Evolutionary conservation across 352 stramenopile species (phyloP).

Genomic region (Elongisporangium anandrum): DNA sequence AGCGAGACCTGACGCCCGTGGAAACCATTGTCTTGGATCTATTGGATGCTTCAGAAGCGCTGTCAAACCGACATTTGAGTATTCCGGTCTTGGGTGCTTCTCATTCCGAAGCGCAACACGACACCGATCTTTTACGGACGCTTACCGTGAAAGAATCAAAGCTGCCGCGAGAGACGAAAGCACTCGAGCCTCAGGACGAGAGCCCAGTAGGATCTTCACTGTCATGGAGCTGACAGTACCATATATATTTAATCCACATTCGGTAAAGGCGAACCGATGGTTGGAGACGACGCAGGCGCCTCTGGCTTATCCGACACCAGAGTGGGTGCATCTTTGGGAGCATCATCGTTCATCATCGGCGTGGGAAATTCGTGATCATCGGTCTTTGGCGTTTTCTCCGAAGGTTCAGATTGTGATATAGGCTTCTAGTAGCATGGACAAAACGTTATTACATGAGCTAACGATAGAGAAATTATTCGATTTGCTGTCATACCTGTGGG

Average conservation of each 20-base stretch:
- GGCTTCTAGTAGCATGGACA: neutral
- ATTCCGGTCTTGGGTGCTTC: neutral
- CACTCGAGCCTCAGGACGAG: neutral
- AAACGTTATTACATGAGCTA: neutral
- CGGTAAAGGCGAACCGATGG: neutral
- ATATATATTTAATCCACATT: neutral
- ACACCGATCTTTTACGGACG: too few species aligned
- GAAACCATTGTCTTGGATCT: constrained; percentile 34
- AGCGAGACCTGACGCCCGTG: constrained; percentile 35
- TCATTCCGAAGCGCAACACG: neutral
- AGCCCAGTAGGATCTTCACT: neutral
- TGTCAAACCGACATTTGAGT: too few species aligned
- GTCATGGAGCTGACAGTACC: neutral
- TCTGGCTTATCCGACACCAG: neutral
- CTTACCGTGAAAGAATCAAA: neutral
- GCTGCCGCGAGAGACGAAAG: neutral
- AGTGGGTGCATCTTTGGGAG: neutral
- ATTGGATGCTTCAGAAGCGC: neutral
- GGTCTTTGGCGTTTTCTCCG: neutral
- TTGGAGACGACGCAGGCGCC: neutral
- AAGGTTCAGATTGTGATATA: neutral
- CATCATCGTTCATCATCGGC: too few species aligned
- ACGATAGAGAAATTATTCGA: neutral
- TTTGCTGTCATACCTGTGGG: neutral
- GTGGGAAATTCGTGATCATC: neutral